Base-by-base conservation (phyloP, 805 yeast species). In the Metschnikowia hibisci region DNA sequence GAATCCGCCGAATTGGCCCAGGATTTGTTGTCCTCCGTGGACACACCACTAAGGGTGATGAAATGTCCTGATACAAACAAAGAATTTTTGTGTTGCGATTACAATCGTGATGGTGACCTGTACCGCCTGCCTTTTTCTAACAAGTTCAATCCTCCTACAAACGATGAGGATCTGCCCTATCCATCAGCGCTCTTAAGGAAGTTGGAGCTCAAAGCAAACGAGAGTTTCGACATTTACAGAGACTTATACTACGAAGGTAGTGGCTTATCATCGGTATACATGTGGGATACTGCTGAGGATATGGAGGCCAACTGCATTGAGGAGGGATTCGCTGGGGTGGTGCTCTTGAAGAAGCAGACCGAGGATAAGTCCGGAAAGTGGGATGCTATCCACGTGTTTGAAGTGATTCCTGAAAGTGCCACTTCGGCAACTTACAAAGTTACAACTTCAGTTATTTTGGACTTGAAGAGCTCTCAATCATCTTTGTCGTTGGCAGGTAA, bases 381-480 rank as follows among this genome's bases (percentile, higher is more conserved):
- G 99, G 96, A 93, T 63, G 81, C 93, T 42, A 86, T 91, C 50
- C 98, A 91, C 62, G 98, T 91, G 8, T 77, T 93, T 52, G 97
- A 91, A 62, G 82, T 83, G 7, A 63, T 62, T 6, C 73, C 74
- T 0, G 71, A 68, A 34, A 54, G 63, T 15, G 52, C 64, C 6
- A 46, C 61, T 3, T 64, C 69, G 32, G 69, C 74, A 14, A 46
- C 56, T 9, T 93, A 91, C 62, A 81, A 82, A 51, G 67, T 91
- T 47, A 91, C 98, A 2, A 81, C 96, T 1, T 87, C 97, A 0
- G 85, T 93, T 31, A 87, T 93, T 37, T 73, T 91, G 45, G 90
- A 86, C 57, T 66, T 93, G 50, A 37, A 35, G 15, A 30, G 28
- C 14, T 4, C 34, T 5, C 33, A 30, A 20, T 37, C 40, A 11